A percentile compares a stretch with the other conserved stretches of the same genome.
These are phyloP conservation scores for Tephrocybe sp. DNA, from an alignment of 768 basidiomycete species.

Conservation along the genomic window DNA sequence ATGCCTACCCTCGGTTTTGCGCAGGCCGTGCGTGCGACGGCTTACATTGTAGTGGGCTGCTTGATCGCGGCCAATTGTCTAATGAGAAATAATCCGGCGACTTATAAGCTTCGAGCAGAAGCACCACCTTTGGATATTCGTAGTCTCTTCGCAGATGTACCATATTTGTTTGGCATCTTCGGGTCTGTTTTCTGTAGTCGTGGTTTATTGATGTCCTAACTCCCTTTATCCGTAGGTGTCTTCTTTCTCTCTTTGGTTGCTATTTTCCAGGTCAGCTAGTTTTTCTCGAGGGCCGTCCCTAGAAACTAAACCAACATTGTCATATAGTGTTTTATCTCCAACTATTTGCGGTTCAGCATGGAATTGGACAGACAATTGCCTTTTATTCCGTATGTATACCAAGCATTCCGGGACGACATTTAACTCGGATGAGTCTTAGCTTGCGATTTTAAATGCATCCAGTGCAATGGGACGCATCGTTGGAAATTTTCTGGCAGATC, in stretches of 20 bases:
- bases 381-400: constrained; percentile 23
- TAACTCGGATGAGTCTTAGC: constrained; percentile 16
- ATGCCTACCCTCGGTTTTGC: constrained; percentile 25
- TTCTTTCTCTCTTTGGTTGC: constrained; percentile 13
- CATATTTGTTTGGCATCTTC: constrained; percentile 26
- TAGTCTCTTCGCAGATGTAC: constrained; percentile 31
- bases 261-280: constrained; percentile 15
- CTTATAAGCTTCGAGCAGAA: constrained; percentile 2
- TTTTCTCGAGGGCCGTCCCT: not conserved
- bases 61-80: constrained; percentile 27
- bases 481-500: constrained; percentile 33
- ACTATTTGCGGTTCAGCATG: constrained; percentile 22
- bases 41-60: constrained; percentile 24
- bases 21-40: constrained; percentile 28
- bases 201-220: too few relatives aligned
- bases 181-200: constrained; percentile 21
- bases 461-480: constrained; percentile 34
- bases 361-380: constrained; percentile 13
- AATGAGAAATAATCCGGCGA: constrained; percentile 20
- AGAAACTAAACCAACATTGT: not conserved
- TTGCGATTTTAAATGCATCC: constrained; percentile 35
- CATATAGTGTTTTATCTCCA: constrained; percentile 9
- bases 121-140: constrained; percentile 22
- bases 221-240: not conserved
- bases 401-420: not conserved